These are phyloP conservation scores for Chrysanthemum lavandulifolium DNA, from an alignment of 129 eudicot species.

Conservation along the genomic window DNA sequence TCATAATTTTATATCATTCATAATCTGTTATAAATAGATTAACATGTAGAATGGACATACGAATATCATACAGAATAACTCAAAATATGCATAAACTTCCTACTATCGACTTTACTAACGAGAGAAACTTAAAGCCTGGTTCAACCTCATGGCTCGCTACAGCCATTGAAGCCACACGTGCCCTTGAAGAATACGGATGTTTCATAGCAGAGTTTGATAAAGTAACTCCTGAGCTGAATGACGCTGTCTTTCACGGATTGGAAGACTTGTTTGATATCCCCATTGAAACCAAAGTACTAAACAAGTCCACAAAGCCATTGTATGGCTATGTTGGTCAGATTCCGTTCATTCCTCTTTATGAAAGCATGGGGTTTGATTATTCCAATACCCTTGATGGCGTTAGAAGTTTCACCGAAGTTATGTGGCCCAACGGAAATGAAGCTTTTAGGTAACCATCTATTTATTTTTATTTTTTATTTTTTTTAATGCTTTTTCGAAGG, in stretches of 20 bases:
- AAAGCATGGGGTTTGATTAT: constrained; percentile 62
- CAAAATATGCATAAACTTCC: constrained; percentile 45
- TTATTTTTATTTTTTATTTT: neutral
- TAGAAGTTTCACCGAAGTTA: constrained; percentile 39
- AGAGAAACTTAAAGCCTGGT: constrained; percentile 33
- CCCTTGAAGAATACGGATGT: constrained; percentile 64
- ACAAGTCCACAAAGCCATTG: constrained; percentile 53
- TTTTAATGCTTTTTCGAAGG: no score
- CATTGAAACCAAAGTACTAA: constrained; percentile 39
- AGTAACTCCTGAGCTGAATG: constrained; percentile 38
- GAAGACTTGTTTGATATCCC: constrained; percentile 58
- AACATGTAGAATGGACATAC: constrained; percentile 10
- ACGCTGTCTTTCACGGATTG: constrained; percentile 36
- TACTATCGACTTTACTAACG: constrained; percentile 43
- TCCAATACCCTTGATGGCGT: constrained; percentile 51
- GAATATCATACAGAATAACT: constrained; percentile 1
- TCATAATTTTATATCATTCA: constrained; percentile 2
- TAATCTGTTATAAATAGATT: constrained; percentile 20
- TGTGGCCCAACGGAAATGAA: constrained; percentile 64
- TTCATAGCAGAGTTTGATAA: constrained; percentile 44
- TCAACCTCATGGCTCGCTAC: constrained; percentile 42
- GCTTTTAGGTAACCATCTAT: constrained; percentile 42
- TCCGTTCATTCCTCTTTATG: constrained; percentile 65
- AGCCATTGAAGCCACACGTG: constrained; percentile 37
- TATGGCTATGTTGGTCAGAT: constrained; percentile 68